A percentile compares a stretch with the other conserved stretches of the same genome.
Conservation (phyloP, 345 rosid genomes). For the Laguncularia racemosa region DNA sequence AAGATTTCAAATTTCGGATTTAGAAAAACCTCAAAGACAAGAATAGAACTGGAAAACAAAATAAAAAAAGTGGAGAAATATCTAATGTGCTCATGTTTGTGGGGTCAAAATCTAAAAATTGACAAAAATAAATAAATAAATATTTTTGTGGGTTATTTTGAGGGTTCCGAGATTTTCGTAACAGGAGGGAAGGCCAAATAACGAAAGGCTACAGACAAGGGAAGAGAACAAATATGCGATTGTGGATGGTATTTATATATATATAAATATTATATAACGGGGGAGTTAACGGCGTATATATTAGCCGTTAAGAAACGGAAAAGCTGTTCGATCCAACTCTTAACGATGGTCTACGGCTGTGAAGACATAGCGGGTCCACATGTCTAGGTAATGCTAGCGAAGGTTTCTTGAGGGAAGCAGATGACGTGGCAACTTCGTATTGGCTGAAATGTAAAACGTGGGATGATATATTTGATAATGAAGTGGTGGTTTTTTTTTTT, state of each 20-base stretch:
- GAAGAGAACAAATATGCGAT: slow-evolving; percentile 16
- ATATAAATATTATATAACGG: slow-evolving; percentile 2
- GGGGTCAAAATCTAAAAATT: too few relatives aligned
- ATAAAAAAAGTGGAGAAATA: too few relatives aligned
- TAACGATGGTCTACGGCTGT: slow-evolving; percentile 24
- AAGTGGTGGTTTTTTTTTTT: too few relatives aligned
- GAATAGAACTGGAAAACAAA: too few relatives aligned
- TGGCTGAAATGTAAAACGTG: slow-evolving; percentile 4
- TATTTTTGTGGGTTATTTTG: neutral
- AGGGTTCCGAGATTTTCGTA: slow-evolving; percentile 28
- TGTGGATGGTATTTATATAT: slow-evolving; percentile 28
- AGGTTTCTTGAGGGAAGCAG: slow-evolving; percentile 31
- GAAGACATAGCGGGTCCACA: slow-evolving; percentile 56
- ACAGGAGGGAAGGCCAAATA: slow-evolving; percentile 1
- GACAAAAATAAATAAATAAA: neutral
- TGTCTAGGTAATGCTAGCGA: slow-evolving; percentile 29
- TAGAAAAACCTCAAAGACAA: too few relatives aligned
- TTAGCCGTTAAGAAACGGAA: slow-evolving; percentile 48
- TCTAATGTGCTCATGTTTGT: too few relatives aligned
- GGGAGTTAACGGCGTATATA: slow-evolving; percentile 32
- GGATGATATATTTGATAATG: too few relatives aligned
- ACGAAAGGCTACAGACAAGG: slow-evolving; percentile 14
- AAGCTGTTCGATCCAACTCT: neutral
- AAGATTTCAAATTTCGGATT: too few relatives aligned
- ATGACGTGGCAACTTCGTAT: slow-evolving; percentile 23